phyloP scores from a whole-genome alignment of 345 rosid species.

The Combretum micranthum region DNA sequence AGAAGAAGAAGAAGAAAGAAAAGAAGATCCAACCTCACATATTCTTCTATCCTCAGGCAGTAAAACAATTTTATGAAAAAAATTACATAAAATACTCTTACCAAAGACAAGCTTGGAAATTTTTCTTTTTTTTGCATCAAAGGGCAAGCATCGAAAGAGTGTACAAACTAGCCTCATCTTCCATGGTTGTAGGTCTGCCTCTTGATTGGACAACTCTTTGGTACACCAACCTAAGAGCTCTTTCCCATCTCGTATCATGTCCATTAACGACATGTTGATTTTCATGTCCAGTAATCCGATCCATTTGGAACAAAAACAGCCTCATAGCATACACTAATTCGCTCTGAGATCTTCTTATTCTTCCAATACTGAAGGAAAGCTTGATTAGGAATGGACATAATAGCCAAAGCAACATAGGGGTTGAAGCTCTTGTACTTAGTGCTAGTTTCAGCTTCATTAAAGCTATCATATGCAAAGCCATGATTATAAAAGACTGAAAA shows the following conservation, averaged over 20 bases:
- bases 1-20: no score
- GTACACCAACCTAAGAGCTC: conserved; percentile 16
- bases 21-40: no score
- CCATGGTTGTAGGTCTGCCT: background rate
- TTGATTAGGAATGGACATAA: conserved; percentile 16
- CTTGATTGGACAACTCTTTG: conserved; percentile 6
- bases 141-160: conserved; percentile 21
- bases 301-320: conserved; percentile 16
- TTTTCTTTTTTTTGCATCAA: conserved; percentile 4
- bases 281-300: conserved; percentile 6
- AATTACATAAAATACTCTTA: background rate
- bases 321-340: conserved; percentile 7
- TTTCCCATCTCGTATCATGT: conserved; percentile 17
- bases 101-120: background rate
- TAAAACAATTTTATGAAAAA: background rate
- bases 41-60: no score
- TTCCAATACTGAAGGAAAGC: conserved; percentile 10
- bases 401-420: conserved; percentile 8
- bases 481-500: background rate
- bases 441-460: conserved; percentile 13
- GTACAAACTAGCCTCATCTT: conserved; percentile 18
- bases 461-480: conserved; percentile 15
- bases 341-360: conserved; percentile 3
- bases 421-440: background rate
- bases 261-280: background rate